phyloP scores from a whole-genome alignment of 2,329 filamentous ascomycete genomes.

The Cladosporium sphaerospermum region DNA sequence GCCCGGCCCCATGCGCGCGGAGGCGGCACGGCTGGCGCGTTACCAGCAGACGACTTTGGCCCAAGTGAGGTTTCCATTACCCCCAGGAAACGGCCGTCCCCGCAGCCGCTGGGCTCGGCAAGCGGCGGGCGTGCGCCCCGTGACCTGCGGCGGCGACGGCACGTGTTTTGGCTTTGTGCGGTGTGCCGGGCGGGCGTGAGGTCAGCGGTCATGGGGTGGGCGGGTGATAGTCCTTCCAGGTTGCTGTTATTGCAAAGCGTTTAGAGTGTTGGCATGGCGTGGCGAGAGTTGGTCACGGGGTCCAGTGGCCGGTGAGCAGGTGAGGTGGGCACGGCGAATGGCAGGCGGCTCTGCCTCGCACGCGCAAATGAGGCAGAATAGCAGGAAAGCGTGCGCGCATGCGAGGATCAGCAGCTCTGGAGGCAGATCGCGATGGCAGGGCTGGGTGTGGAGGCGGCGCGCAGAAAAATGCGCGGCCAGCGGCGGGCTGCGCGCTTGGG shows the following conservation, averaged over 20 bases:
- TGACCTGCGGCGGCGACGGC: background rate
- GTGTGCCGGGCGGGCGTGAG: too few species aligned
- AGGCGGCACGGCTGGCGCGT: too few species aligned
- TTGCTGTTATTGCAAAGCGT: too few species aligned
- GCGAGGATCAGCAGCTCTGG: too few species aligned
- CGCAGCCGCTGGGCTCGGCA: background rate
- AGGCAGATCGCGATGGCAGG: background rate
- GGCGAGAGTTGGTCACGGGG: too few species aligned
- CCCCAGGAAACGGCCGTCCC: conserved; percentile 14
- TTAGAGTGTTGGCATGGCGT: too few species aligned
- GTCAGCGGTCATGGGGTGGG: too few species aligned
- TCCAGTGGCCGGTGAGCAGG: background rate
- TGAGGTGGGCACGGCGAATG: background rate
- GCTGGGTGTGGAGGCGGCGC: background rate
- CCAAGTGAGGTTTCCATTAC: conserved; percentile 13
- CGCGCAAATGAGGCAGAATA: too few species aligned
- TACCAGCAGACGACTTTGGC: background rate
- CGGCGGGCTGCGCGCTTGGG: background rate
- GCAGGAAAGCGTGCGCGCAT: too few species aligned
- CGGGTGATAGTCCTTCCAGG: too few species aligned
- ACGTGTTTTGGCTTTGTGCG: too few species aligned
- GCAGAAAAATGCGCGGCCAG: background rate
- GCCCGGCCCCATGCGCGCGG: too few species aligned
- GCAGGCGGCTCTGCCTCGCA: background rate
- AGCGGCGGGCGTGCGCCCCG: background rate